Conservation (phyloP, 345 rosid species). For the Hibiscus tridactylites region DNA sequence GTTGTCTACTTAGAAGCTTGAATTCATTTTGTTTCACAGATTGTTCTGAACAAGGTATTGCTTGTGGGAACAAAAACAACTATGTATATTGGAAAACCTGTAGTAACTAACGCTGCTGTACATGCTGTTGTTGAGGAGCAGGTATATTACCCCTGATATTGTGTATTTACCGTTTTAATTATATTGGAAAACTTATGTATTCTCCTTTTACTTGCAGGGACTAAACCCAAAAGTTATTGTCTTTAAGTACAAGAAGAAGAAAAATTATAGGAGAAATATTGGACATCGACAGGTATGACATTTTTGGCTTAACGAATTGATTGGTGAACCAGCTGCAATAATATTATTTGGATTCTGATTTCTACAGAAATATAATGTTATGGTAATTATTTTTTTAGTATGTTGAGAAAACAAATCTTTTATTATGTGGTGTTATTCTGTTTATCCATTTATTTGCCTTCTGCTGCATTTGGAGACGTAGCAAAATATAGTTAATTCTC, state of each 20-base stretch:
- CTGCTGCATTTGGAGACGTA: neutral
- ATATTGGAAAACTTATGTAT: neutral
- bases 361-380: neutral
- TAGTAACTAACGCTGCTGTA: conserved; percentile 87
- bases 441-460: neutral
- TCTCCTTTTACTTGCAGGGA: conserved; percentile 44
- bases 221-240: conserved; percentile 69
- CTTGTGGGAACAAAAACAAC: conserved; percentile 88
- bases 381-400: too few species aligned
- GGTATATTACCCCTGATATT: conserved; percentile 27
- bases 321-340: neutral
- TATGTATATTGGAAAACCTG: conserved; percentile 81
- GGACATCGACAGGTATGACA: conserved; percentile 88
- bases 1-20: conserved; percentile 1
- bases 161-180: neutral
- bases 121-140: conserved; percentile 96
- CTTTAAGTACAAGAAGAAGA: conserved; percentile 92
- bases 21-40: conserved; percentile 32
- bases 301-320: neutral
- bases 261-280: conserved; percentile 87
- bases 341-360: neutral
- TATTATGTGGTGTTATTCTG: neutral
- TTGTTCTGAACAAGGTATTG: conserved; percentile 77
- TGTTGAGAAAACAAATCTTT: neutral
- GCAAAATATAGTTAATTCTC: neutral